Base-by-base conservation (phyloP, 768 basidiomycete genomes). In the Cyathus striatus region DNA sequence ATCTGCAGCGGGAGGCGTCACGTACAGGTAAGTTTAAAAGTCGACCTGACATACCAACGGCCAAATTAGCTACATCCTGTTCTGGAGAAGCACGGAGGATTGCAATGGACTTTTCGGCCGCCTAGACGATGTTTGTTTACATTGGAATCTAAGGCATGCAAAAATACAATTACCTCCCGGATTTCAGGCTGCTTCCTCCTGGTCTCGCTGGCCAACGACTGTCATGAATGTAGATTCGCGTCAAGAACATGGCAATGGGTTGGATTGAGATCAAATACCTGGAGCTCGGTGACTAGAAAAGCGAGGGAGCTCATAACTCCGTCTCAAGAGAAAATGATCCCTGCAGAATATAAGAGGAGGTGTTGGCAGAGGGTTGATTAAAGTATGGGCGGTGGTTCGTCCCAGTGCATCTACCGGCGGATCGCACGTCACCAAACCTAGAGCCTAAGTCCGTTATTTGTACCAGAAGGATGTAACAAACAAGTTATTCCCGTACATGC, bases 121-220 rank as follows among this genome's bases (percentile, higher is more conserved):
- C 91, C 90, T 76, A 50, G 3, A 34, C 30, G 12, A 27, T 3
- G 3, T 17, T 38, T 25, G 40, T 17, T 52, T 39, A 56, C 40
- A 49, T 47, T 49, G 44, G 42, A 51, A 47, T 59, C 47, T n/a
- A 32, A 21, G 6, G 12, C 23, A 46, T n/a, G 25, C 21, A 12
- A 40, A 27, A n/a, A 58, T 48, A 93, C 92, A n/a, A n/a, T n/a
- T n/a, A n/a, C n/a, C 79, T 95, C 93, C 57, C 89, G 86, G 52
- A 96, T 90, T 59, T 96, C 93, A 17, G 91, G 90, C 61, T 94
- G 84, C 53, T 88, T 90, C 46, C 93, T 70, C 53, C 83, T 77
- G 20, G 90, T 90, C 69, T 95, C 94, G 54, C 85, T 89, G 6
- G 90, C 81, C 50, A 97, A 64, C 27, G 92, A 86, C 86, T 92